Percentiles rank a stretch among this genome's conserved stretches.
phyloP scores from a whole-genome alignment of 1,139 yeast species.

The Yamadazyma atlantica region DNA sequence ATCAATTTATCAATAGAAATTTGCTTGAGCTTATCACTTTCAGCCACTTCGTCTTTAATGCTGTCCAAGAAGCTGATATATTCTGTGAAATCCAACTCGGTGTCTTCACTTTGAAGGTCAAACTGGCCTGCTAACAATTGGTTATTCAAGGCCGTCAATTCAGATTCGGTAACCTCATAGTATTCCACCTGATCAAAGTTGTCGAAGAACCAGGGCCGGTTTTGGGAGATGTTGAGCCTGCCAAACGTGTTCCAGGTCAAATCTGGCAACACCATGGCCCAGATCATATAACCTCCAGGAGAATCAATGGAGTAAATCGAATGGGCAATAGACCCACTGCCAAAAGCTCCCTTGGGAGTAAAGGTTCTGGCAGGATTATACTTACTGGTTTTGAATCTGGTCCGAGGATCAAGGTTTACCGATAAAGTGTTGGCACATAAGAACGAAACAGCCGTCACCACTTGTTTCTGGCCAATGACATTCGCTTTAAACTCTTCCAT shows the following conservation, averaged over 20 bases:
- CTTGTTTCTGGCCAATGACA: constrained; percentile 6
- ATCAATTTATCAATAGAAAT: constrained; percentile 3
- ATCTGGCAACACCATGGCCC: constrained; percentile 8
- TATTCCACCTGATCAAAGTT: constrained; percentile 77
- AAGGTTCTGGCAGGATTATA: constrained; percentile 8
- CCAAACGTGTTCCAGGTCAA: constrained; percentile 9
- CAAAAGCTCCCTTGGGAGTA: constrained; percentile 8
- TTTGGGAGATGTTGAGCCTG: constrained; percentile 6
- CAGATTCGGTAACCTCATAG: constrained; percentile 53
- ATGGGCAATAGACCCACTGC: constrained; percentile 9
- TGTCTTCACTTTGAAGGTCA: constrained; percentile 2
- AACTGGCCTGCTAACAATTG: constrained; percentile 32
- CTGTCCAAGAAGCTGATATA: constrained; percentile 3
- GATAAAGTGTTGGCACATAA: constrained; percentile 8
- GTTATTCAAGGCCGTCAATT: constrained; percentile 61
- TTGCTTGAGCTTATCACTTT: constrained; percentile 1
- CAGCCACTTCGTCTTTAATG: background rate
- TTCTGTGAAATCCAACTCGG: constrained; percentile 4
- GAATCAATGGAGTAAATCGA: constrained; percentile 9
- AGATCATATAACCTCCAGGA: constrained; percentile 9
- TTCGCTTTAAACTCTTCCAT: constrained; percentile 7
- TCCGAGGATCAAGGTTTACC: constrained; percentile 8
- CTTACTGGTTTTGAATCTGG: constrained; percentile 7
- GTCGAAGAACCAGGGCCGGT: constrained; percentile 71
- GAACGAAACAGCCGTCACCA: constrained; percentile 8